Percentiles rank a stretch among this genome's conserved stretches.
Evolutionary conservation across 805 yeast species (phyloP).

Genomic region (Wickerhamiella bombiphila): DNA sequence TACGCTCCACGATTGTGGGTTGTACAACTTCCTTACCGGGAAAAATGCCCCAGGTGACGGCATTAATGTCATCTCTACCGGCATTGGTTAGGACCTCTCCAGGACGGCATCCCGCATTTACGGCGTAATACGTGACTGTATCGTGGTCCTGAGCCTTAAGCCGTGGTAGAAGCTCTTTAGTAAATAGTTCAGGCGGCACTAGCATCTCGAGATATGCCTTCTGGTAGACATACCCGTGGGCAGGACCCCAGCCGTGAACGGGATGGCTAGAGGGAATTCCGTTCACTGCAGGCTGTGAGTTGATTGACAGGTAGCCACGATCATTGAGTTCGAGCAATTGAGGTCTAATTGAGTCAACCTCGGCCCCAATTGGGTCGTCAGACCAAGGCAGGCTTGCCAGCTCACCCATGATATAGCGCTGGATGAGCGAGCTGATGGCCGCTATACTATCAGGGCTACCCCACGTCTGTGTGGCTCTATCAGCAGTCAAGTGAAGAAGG

Average conservation of each 20-base stretch:
- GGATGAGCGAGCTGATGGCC: slow-evolving; percentile 51
- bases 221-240: slow-evolving; percentile 83
- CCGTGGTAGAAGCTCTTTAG: slow-evolving; percentile 30
- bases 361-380: slow-evolving; percentile 74
- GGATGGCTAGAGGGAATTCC: slow-evolving; percentile 59
- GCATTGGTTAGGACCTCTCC: slow-evolving; percentile 53
- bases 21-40: slow-evolving; percentile 91
- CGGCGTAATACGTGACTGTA: slow-evolving; percentile 64
- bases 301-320: slow-evolving; percentile 63
- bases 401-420: slow-evolving; percentile 56
- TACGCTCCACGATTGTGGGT: slow-evolving; percentile 88
- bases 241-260: slow-evolving; percentile 89
- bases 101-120: slow-evolving; percentile 33
- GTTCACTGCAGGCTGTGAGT: slow-evolving; percentile 88
- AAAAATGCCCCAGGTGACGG: slow-evolving; percentile 97
- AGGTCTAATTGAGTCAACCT: slow-evolving; percentile 46
- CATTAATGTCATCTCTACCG: slow-evolving; percentile 64
- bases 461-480: slow-evolving; percentile 76
- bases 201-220: slow-evolving; percentile 84
- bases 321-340: slow-evolving; percentile 50
- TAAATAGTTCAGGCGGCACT: slow-evolving; percentile 42
- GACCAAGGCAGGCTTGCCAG: slow-evolving; percentile 82
- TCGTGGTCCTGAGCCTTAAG: slow-evolving; percentile 27
- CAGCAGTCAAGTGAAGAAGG: slow-evolving; percentile 59
- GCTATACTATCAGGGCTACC: slow-evolving; percentile 51